Conservation (phyloP, 306 rosid species). For the Corylus heterophylla region DNA sequence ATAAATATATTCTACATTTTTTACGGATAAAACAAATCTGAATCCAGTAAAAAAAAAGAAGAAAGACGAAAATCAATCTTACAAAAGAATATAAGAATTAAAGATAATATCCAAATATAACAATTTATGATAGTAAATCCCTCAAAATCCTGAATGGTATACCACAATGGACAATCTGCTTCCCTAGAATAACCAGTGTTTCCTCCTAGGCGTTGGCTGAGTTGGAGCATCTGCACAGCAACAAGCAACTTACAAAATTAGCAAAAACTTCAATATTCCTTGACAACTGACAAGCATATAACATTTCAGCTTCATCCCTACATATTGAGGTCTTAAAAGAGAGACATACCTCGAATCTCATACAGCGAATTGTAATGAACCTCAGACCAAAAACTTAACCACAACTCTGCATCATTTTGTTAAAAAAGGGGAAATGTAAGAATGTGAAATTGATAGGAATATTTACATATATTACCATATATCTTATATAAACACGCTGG, state of each 20-base stretch:
- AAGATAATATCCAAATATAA: neutral
- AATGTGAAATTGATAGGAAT: neutral
- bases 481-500: neutral
- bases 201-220: constrained; percentile 64
- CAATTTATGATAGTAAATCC: neutral
- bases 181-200: constrained; percentile 81
- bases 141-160: constrained; percentile 2
- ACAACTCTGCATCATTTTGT: constrained; percentile 62
- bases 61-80: neutral
- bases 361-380: constrained; percentile 87
- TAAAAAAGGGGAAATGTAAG: constrained; percentile 25
- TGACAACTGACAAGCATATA: neutral
- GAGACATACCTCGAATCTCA: constrained; percentile 52
- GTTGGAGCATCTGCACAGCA: constrained; percentile 58
- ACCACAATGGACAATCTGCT: constrained; percentile 21
- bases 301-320: constrained; percentile 3
- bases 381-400: constrained; percentile 98
- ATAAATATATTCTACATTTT: neutral
- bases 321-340: neutral
- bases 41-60: neutral
- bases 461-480: neutral
- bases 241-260: constrained; percentile 24
- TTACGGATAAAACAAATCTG: neutral
- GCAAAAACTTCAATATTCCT: constrained; percentile 8
- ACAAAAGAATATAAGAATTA: constrained; percentile 12